phyloP scores from a whole-genome alignment of 106 monocot genomes.

The Hemerocallis citrina region DNA sequence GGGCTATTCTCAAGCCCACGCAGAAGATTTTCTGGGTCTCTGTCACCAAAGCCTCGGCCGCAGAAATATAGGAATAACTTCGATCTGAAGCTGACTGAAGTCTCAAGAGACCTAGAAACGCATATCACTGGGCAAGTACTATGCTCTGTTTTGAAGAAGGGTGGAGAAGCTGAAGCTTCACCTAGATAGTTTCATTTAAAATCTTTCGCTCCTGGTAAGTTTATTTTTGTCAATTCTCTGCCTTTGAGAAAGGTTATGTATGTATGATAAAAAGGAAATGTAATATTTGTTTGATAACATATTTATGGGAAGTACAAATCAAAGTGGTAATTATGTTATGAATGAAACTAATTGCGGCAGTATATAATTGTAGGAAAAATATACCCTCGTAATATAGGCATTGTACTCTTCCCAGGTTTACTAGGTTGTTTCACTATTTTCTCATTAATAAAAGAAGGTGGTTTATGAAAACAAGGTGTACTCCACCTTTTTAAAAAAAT shows the following conservation, averaged over 20 bases:
- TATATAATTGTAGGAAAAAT: no score
- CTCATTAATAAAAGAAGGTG: no score
- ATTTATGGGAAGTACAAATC: no score
- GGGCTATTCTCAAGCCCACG: constrained; percentile 73
- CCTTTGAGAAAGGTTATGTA: constrained; percentile 35
- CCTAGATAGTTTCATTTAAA: constrained; percentile 7
- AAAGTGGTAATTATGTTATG: no score
- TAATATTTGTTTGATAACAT: no score
- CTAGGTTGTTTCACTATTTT: no score
- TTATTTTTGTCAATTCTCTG: constrained; percentile 12
- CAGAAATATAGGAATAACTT: constrained; percentile 71
- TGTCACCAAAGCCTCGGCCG: constrained; percentile 50
- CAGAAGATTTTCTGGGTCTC: constrained; percentile 68
- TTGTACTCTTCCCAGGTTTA: no score
- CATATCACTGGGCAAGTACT: constrained; percentile 85
- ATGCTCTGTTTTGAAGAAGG: constrained; percentile 60
- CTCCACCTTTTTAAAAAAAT: no score
- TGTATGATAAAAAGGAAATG: background rate
- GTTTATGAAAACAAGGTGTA: no score
- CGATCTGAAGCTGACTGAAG: constrained; percentile 70
- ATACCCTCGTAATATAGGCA: no score
- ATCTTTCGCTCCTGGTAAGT: background rate
- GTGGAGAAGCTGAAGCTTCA: constrained; percentile 39
- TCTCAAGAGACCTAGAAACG: constrained; percentile 80
- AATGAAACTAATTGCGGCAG: no score